These are phyloP conservation scores for Cryptococcus sp. DNA, from an alignment of 1,284 basidiomycete species.

Conservation along the genomic window DNA sequence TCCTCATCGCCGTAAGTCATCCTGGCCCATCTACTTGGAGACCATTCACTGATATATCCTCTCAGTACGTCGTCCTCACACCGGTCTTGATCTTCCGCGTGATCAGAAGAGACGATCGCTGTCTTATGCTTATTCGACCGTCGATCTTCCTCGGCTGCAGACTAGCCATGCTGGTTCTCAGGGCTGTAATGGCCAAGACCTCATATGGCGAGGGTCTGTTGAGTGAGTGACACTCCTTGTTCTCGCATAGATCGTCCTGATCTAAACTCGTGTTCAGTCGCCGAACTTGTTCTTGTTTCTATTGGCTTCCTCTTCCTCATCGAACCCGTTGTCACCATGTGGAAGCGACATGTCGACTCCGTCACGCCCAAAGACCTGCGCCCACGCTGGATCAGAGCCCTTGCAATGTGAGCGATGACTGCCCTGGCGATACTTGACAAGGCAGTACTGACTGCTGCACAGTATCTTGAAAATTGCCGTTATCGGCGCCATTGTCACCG, in stretches of 20 bases:
- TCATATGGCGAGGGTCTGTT: constrained; percentile 25
- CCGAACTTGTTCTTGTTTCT: constrained; percentile 37
- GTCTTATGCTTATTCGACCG: constrained; percentile 33
- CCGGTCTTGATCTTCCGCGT: constrained; percentile 30
- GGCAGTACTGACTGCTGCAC: not conserved
- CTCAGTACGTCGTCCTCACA: constrained; percentile 27
- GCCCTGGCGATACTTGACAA: not conserved
- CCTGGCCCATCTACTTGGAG: not conserved
- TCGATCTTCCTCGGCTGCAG: constrained; percentile 30
- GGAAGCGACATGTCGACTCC: constrained; percentile 29
- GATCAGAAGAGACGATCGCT: constrained; percentile 14
- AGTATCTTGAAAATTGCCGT: constrained; percentile 15
- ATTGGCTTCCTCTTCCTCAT: constrained; percentile 38
- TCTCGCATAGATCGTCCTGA: not conserved
- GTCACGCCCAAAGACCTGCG: constrained; percentile 15
- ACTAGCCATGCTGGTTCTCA: constrained; percentile 27
- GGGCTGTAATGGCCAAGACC: constrained; percentile 35
- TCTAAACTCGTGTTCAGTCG: constrained; percentile 17
- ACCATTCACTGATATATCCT: not conserved
- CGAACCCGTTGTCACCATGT: constrained; percentile 32
- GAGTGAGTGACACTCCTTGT: constrained; percentile 16
- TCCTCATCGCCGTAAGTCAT: constrained; percentile 33
- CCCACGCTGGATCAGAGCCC: constrained; percentile 21
- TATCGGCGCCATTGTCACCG: constrained; percentile 31
- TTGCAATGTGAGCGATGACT: constrained; percentile 11